These are phyloP conservation scores for Penicillium cinerascens DNA, from an alignment of 495 filamentous ascomycete genomes.

Conservation along the genomic window DNA sequence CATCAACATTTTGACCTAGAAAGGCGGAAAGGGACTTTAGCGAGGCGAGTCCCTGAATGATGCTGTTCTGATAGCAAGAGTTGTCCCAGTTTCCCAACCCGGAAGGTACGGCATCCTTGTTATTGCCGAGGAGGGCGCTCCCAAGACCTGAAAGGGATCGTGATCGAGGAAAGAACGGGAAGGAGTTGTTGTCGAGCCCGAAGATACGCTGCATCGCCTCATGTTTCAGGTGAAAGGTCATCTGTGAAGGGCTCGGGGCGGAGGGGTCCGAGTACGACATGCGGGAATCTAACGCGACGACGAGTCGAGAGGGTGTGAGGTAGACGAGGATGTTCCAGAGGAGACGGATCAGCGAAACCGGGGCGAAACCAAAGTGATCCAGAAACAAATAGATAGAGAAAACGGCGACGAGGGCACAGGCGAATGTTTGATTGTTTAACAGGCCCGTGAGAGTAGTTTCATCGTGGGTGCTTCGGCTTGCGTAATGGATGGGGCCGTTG, in stretches of 20 bases:
- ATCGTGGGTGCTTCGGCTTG: slow-evolving; percentile 32
- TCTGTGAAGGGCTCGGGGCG: slow-evolving; percentile 17
- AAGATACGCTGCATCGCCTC: slow-evolving; percentile 65
- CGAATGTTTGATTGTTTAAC: slow-evolving; percentile 27
- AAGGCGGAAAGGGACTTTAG: slow-evolving; percentile 59
- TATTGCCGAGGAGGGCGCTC: slow-evolving; percentile 35
- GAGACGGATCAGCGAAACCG: slow-evolving; percentile 23
- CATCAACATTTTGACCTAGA: slow-evolving; percentile 45
- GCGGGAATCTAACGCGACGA: slow-evolving; percentile 56
- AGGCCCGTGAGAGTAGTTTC: slow-evolving; percentile 26
- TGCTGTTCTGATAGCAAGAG: slow-evolving; percentile 97
- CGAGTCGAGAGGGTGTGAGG: slow-evolving; percentile 55
- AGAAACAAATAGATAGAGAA: slow-evolving; percentile 28
- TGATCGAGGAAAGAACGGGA: slow-evolving; percentile 46
- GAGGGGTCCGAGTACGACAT: slow-evolving; percentile 23
- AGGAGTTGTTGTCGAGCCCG: slow-evolving; percentile 56
- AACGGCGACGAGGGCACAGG: slow-evolving; percentile 21
- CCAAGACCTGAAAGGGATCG: slow-evolving; percentile 42
- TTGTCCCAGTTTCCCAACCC: slow-evolving; percentile 91
- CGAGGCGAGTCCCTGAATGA: slow-evolving; percentile 81
- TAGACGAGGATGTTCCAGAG: slow-evolving; percentile 64
- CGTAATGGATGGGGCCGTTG: slow-evolving; percentile 27
- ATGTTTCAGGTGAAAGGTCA: slow-evolving; percentile 51
- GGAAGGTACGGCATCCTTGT: slow-evolving; percentile 50
- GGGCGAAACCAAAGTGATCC: slow-evolving; percentile 27